These are phyloP conservation scores for Chaetothyriales sp. DNA, from an alignment of 2,329 filamentous ascomycete genomes.

Conservation along the genomic window DNA sequence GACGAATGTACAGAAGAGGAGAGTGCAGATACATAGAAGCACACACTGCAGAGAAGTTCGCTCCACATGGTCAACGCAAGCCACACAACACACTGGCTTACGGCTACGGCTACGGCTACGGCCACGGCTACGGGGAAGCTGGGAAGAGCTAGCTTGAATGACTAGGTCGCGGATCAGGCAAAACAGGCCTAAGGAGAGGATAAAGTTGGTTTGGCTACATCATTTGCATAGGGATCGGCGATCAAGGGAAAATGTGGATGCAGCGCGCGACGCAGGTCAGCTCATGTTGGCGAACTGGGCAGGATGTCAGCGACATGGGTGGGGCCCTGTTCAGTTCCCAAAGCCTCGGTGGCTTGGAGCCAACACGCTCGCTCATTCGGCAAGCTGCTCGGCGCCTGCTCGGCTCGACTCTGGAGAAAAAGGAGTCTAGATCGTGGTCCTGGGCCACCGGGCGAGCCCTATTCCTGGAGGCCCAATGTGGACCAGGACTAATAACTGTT, in stretches of 20 bases:
- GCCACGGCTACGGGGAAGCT: too few relatives aligned
- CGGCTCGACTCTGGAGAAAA: neutral
- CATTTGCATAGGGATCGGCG: neutral
- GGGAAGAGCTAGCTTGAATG: neutral
- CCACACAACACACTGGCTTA: neutral
- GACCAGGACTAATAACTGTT: too few relatives aligned
- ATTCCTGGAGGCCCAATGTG: too few relatives aligned
- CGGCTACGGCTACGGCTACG: neutral
- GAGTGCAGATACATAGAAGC: neutral
- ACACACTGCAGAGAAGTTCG: neutral
- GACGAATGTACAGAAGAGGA: neutral
- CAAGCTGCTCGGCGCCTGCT: neutral
- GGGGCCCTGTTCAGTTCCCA: neutral
- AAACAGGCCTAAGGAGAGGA: neutral
- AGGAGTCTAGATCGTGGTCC: neutral
- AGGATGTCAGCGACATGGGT: neutral
- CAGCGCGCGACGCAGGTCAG: neutral
- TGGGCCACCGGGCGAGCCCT: neutral
- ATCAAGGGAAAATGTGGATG: neutral
- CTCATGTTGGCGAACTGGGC: neutral
- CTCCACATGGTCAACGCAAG: neutral
- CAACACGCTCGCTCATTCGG: neutral
- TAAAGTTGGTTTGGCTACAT: neutral
- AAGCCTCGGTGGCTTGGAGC: neutral
- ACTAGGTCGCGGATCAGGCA: neutral